Evolutionary conservation across 2,329 filamentous ascomycete genomes (phyloP).

Genomic region (Fusarium oxysporum): DNA sequence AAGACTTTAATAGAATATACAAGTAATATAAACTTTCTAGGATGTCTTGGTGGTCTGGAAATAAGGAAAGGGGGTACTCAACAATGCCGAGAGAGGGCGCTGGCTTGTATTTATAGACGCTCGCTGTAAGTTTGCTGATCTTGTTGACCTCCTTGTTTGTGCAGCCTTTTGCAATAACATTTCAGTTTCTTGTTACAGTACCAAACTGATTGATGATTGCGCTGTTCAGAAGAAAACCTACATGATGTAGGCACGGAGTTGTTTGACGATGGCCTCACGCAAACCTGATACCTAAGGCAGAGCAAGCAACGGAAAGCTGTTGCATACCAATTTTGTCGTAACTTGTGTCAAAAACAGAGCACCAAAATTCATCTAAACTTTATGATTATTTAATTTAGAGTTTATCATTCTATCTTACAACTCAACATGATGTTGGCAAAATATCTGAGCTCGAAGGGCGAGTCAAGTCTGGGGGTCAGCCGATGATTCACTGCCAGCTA

Average conservation of each 20-base stretch:
- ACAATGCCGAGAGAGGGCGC: not conserved
- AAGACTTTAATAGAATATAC: not conserved
- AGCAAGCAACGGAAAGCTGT: not conserved
- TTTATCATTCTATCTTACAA: too few species aligned
- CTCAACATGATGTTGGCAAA: not conserved
- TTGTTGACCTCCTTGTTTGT: too few species aligned
- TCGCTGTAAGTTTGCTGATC: not conserved
- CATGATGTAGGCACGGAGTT: rapidly evolving
- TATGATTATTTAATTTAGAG: too few species aligned
- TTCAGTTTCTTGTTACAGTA: not conserved
- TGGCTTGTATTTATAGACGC: not conserved
- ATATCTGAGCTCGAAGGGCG: not conserved
- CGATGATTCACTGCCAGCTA: not conserved
- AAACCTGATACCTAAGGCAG: not conserved
- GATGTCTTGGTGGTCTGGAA: rapidly evolving
- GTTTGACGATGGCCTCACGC: not conserved
- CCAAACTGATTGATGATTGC: not conserved
- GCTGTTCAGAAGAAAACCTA: rapidly evolving
- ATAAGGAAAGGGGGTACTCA: not conserved
- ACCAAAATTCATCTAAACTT: rapidly evolving
- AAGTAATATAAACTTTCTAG: rapidly evolving
- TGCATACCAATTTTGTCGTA: not conserved
- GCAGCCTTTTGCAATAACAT: not conserved
- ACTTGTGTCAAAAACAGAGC: not conserved
- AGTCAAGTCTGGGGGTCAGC: not conserved